phyloP scores from a whole-genome alignment of 192 early-diverging fungal genomes.

The Physocladia obscura region DNA sequence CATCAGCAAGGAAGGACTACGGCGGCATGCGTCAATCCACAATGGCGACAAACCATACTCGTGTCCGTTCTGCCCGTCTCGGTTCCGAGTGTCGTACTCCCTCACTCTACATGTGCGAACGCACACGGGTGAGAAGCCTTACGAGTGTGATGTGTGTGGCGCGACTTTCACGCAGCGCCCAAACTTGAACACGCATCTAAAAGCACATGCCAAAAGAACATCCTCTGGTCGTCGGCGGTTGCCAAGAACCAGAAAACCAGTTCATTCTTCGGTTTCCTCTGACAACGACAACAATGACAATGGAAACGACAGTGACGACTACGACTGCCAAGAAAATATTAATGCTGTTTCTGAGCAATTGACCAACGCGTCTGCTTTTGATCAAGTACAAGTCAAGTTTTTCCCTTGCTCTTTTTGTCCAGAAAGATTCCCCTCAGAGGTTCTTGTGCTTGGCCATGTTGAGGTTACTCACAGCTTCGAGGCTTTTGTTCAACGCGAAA shows the following conservation, averaged over 20 bases:
- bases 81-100: slow-evolving; percentile 10
- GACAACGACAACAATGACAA: no score
- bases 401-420: neutral
- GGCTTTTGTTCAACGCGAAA: neutral
- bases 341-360: neutral
- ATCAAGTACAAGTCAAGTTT: neutral
- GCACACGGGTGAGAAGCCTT: slow-evolving; percentile 19
- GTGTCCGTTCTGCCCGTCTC: slow-evolving; percentile 9
- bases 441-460: no score
- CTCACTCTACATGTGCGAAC: slow-evolving; percentile 31
- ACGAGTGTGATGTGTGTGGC: slow-evolving; percentile 7
- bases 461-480: neutral
- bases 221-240: no score
- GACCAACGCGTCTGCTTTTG: neutral
- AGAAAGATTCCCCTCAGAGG: neutral
- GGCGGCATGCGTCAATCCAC: slow-evolving; percentile 14
- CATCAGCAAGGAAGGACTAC: neutral
- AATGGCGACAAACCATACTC: slow-evolving; percentile 14
- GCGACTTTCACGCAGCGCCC: neutral
- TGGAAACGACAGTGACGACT: neutral
- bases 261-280: no score
- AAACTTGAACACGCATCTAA: neutral
- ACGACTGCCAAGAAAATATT: neutral
- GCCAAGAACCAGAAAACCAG: no score
- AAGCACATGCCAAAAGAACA: neutral